Evolutionary conservation across 1,284 basidiomycete genomes (phyloP), one percentile per base, ranked within the genome.

Genomic region (Acaromyces ingoldii): DNA sequence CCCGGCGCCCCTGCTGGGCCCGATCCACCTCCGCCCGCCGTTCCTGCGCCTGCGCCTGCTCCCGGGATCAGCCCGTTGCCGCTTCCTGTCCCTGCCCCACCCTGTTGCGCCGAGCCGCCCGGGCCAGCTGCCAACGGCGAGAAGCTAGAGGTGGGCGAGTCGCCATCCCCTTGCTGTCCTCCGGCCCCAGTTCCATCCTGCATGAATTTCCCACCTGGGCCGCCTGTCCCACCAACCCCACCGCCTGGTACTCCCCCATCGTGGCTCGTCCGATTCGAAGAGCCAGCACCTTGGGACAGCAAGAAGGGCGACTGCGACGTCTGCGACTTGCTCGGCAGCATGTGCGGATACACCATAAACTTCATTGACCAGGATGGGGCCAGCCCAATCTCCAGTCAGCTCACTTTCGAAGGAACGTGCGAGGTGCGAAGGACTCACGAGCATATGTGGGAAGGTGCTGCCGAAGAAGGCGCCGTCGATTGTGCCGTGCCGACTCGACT

Each of bases 81-180:
- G 26, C 55, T 57, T 17, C 38, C 38, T 40, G 17, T 17, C 21
- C 51, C 57, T 7, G 53, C 40, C 37, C 31, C 49, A n/a, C n/a
- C n/a, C n/a, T n/a, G n/a, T n/a, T n/a, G n/a, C 2, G 46, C 53
- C 4, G 55, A 53, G 13, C 46, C 26, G 4, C 28, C 45, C 22
- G 45, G 45, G 36, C 36, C 11, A 3, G 22, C 22, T 6, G 28
- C 34, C 37, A 19, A 2, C 19, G 36, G 48, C 22, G 60, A 62
- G 45, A 62, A 46, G 57, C 60, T 60, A 10, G 60, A 63, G 24
- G 60, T 57, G 28, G 62, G 60, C 3, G 57, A 60, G 34, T 45
- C 42, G 24, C 42, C 42, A 25, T 88, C 78, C 89, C 93, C 62
- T 88, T 71, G 21, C 89, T 89, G 3, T 84, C 88, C 33, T 54